Evolutionary conservation across 2,329 filamentous ascomycete species (phyloP).

Genomic region (Colletotrichum ledebouriae): DNA sequence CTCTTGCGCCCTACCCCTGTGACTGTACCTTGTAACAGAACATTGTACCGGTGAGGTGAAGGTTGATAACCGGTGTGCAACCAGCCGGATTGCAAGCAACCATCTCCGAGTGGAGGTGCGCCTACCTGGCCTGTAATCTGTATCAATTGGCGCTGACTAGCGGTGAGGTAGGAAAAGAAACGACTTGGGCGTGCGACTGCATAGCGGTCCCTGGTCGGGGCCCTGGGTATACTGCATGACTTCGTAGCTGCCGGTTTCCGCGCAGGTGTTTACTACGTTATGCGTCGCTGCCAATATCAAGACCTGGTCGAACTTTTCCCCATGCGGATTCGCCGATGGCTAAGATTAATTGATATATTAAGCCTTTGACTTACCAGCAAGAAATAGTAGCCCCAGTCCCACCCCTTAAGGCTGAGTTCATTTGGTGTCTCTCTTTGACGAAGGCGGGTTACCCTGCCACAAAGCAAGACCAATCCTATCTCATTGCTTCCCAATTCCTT

Average conservation of each 20-base stretch:
- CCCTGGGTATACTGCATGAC: conserved; percentile 22
- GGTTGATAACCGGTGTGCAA: not conserved
- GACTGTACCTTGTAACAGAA: not conserved
- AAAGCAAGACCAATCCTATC: not conserved
- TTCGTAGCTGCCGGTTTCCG: conserved; percentile 29
- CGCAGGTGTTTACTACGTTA: conserved; percentile 5
- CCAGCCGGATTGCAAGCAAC: conserved; percentile 13
- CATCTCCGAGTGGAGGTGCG: conserved; percentile 32
- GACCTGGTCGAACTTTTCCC: not conserved
- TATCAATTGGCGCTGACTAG: conserved; percentile 32
- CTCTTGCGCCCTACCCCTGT: conserved; percentile 3
- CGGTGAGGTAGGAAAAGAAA: conserved; percentile 38
- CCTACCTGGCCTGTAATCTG: conserved; percentile 17
- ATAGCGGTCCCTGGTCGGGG: conserved; percentile 29
- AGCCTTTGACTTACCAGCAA: conserved; percentile 4
- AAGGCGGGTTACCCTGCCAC: conserved; percentile 26
- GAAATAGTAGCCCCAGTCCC: conserved; percentile 16
- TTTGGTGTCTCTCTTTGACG: conserved; percentile 25
- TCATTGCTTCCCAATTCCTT: not conserved
- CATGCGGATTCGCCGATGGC: conserved; percentile 12
- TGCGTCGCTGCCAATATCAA: conserved; percentile 2
- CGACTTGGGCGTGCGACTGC: conserved; percentile 13
- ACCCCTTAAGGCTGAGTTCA: conserved; percentile 4
- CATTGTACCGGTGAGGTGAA: not conserved
- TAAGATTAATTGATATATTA: conserved; percentile 7